These are phyloP conservation scores for Hibiscus tridactylites DNA, from an alignment of 345 rosid genomes.

Conservation along the genomic window DNA sequence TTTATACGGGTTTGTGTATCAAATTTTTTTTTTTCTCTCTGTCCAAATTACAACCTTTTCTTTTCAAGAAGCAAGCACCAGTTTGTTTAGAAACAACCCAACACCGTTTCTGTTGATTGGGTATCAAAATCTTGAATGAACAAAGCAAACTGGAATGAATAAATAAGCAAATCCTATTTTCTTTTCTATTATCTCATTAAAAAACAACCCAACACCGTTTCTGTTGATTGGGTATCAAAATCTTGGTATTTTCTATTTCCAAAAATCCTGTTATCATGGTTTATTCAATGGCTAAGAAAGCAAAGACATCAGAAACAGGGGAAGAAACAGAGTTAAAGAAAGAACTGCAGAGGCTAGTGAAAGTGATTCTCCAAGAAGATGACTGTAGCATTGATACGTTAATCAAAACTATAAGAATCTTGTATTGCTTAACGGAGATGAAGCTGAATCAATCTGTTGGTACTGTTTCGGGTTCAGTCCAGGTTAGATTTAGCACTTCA, in stretches of 20 bases:
- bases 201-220: neutral
- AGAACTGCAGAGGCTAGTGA: neutral
- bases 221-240: neutral
- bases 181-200: neutral
- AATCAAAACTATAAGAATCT: neutral
- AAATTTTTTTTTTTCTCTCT: too few species aligned
- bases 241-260: neutral
- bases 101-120: too few species aligned
- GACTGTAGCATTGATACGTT: neutral
- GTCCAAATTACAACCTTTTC: neutral
- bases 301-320: neutral
- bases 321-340: neutral
- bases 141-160: neutral
- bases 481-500: constrained; percentile 23
- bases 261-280: too few species aligned
- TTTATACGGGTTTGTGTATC: too few species aligned
- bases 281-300: neutral
- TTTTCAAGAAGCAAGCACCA: neutral
- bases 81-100: neutral
- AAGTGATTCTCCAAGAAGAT: neutral
- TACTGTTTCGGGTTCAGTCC: constrained; percentile 36
- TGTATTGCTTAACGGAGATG: neutral
- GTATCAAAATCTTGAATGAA: too few species aligned
- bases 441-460: neutral
- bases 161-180: neutral